Conservation (phyloP, 1,284 basidiomycete species). For the Rhodofomes roseus region DNA sequence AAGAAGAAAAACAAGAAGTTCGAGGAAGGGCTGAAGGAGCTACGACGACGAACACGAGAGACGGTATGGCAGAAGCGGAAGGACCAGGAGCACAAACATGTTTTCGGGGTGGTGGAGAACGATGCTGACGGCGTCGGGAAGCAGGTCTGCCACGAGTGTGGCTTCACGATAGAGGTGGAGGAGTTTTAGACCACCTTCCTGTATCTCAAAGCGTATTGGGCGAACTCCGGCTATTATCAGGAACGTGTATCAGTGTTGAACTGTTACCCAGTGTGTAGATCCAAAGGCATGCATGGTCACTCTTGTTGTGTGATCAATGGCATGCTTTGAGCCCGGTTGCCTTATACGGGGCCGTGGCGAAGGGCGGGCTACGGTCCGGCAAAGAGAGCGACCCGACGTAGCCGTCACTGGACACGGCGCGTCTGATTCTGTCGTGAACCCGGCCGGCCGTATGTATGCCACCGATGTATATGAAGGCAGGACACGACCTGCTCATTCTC, state of each 20-base stretch:
- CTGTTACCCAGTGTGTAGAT: no score
- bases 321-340: no score
- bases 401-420: not conserved
- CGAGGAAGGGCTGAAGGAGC: conserved; percentile 78
- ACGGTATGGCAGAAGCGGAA: conserved; percentile 85
- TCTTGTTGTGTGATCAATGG: no score
- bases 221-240: no score
- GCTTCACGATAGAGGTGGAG: conserved; percentile 85
- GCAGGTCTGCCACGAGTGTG: conserved; percentile 83
- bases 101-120: conserved; percentile 61
- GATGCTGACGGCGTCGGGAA: conserved; percentile 50
- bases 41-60: conserved; percentile 83
- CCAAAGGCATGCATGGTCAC: no score
- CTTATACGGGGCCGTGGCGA: no score
- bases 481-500: no score
- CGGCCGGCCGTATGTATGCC: not conserved
- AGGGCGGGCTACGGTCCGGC: no score
- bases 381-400: not conserved
- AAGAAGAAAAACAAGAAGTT: conserved; percentile 93
- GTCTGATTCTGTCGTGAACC: not conserved
- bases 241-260: no score
- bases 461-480: not conserved
- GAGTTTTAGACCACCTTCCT: no score
- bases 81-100: conserved; percentile 86
- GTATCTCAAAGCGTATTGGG: no score